These are phyloP conservation scores for Fraxinus cuspidata DNA, from an alignment of 257 asterid species.

Conservation along the genomic window DNA sequence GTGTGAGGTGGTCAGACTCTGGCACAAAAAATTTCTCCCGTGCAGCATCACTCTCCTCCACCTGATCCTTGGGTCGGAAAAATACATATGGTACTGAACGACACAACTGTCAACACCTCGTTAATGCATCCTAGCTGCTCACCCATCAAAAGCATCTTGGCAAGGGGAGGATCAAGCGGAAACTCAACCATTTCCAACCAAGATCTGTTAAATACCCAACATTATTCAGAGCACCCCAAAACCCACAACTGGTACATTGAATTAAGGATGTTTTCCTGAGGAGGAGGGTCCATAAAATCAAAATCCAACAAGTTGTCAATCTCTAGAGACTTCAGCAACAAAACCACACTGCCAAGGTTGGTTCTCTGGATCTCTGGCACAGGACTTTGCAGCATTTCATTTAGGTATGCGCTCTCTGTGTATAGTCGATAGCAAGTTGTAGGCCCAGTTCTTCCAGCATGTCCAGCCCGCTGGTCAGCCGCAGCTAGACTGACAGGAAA, in stretches of 20 bases:
- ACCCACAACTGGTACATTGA: slow-evolving; percentile 99
- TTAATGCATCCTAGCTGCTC: slow-evolving; percentile 72
- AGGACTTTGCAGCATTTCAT: slow-evolving; percentile 89
- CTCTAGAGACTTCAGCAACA: slow-evolving; percentile 81
- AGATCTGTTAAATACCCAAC: slow-evolving; percentile 77
- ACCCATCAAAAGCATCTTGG: slow-evolving; percentile 91
- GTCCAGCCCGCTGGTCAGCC: slow-evolving; percentile 95
- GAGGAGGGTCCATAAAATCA: slow-evolving; percentile 98
- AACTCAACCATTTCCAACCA: slow-evolving; percentile 98
- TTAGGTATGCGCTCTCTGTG: slow-evolving; percentile 76
- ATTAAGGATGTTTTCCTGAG: slow-evolving; percentile 87
- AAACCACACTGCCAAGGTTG: slow-evolving; percentile 90
- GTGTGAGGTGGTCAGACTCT: slow-evolving; percentile 87
- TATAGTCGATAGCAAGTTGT: slow-evolving; percentile 93
- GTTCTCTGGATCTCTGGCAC: slow-evolving; percentile 97
- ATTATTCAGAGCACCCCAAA: slow-evolving; percentile 88
- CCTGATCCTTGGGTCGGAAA: slow-evolving; percentile 91
- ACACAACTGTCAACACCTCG: slow-evolving; percentile 90
- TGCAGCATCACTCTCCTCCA: slow-evolving; percentile 94
- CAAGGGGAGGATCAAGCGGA: slow-evolving; percentile 94
- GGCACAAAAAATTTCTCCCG: slow-evolving; percentile 96
- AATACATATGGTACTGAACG: slow-evolving; percentile 89
- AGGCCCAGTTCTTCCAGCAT: slow-evolving; percentile 98
- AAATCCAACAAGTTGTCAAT: slow-evolving; percentile 82
- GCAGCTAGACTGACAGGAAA: slow-evolving; percentile 97